Base-by-base conservation (phyloP, 257 asterid species). In the Solanum paucissectum region DNA sequence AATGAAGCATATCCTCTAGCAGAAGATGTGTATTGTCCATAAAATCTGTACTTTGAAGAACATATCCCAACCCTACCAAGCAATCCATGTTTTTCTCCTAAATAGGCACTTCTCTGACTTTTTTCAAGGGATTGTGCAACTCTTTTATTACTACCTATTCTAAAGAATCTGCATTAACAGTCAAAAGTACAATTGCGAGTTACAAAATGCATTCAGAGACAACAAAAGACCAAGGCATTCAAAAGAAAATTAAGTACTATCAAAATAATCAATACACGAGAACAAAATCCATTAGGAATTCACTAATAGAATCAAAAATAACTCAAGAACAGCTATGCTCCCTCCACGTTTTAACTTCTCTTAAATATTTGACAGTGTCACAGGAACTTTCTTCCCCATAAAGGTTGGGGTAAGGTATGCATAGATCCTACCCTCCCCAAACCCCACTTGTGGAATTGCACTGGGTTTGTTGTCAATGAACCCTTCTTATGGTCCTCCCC, bases 161-260 rank as follows among this genome's bases (percentile, higher is more conserved):
- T 89, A 93, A 93, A 93, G 49, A 93, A 93, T 91, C 98, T 93
- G 94, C 90, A 85, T 34, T 49, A 86, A 29, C 44, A 72, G 2
- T 86, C 88, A 73, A 62, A 86, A 52, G 34, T 46, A 49, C 74
- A 34, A 40, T 7, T 2, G 14, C 12, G 9, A 18, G 11, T 81
- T 81, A 46, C 42, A 46, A 81, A 81, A 81, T 9, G 69, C 85
- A 46, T 49, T 46, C 27, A 2, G 69, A 27, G 29, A 81, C 36
- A 46, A 81, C 68, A 46, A 29, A 81, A 29, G 42, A 29, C 42
- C 42, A 81, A 46, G 10, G 29, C 66, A 29, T 46, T 81, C 85
- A 27, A 46, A 81, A 81, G 42, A 1, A 81, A 81, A 14, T 34
- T 4, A 79, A 14, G 10, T 46, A 29, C 68, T 46, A 81, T 46